Evolutionary conservation across 331 rosid genomes (phyloP).

Genomic region (Spiraea crenata): DNA sequence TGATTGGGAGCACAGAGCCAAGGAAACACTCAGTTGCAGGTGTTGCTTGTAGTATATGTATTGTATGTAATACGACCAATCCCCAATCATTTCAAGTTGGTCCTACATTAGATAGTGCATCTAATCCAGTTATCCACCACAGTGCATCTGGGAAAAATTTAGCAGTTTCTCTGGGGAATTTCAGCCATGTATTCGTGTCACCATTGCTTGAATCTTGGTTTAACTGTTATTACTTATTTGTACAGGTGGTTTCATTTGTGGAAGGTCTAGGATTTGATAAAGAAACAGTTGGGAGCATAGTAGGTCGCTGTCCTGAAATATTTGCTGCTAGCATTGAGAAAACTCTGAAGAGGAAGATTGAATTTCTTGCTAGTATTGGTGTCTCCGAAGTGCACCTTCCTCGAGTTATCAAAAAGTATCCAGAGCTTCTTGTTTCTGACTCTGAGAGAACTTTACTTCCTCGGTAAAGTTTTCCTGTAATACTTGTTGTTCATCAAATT

Average conservation of each 20-base stretch:
- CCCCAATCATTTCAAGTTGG: conserved; percentile 7
- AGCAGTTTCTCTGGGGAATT: too few relatives aligned
- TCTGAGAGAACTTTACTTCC: conserved; percentile 58
- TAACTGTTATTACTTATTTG: conserved; percentile 5
- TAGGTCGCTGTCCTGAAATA: conserved; percentile 81
- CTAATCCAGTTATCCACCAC: not conserved
- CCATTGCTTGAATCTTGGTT: not conserved
- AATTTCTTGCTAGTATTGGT: conserved; percentile 63
- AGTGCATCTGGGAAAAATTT: not conserved
- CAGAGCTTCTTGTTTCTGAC: conserved; percentile 77
- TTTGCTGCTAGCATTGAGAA: conserved; percentile 63
- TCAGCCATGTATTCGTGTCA: not conserved
- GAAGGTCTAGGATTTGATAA: conserved; percentile 63
- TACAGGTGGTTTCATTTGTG: conserved; percentile 66
- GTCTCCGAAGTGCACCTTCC: conserved; percentile 54
- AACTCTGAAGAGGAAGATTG: conserved; percentile 64
- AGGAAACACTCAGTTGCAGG: not conserved
- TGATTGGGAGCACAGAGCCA: not conserved
- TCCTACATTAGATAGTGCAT: not conserved
- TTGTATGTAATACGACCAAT: not conserved
- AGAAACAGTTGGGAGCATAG: conserved; percentile 55
- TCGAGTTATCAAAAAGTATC: conserved; percentile 76
- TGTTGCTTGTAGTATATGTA: not conserved
- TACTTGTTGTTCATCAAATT: not conserved
- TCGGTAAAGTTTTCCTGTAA: conserved; percentile 43